phyloP scores from a whole-genome alignment of 192 early-diverging fungal species.

The Phycomyces blakesleeanus region DNA sequence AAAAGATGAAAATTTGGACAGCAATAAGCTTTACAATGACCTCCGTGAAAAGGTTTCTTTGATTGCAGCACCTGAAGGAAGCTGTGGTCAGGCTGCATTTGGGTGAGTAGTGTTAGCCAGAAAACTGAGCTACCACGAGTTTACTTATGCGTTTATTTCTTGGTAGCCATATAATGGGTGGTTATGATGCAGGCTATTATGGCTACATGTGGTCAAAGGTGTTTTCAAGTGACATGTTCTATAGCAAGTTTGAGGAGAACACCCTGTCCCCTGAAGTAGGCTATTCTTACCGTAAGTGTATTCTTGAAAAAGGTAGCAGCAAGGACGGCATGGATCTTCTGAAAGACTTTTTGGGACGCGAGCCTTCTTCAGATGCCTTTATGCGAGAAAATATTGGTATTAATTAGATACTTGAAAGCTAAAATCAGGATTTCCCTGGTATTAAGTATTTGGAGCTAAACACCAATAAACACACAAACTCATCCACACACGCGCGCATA shows the following conservation, averaged over 20 bases:
- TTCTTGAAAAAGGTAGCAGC: slow-evolving; percentile 69
- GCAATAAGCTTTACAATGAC: slow-evolving; percentile 42
- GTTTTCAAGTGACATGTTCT: slow-evolving; percentile 81
- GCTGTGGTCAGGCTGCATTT: slow-evolving; percentile 37
- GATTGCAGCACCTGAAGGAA: slow-evolving; percentile 35
- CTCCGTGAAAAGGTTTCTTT: slow-evolving; percentile 40
- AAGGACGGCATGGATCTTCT: slow-evolving; percentile 71
- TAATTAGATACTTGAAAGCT: slow-evolving; percentile 3
- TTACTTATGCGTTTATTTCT: slow-evolving; percentile 37
- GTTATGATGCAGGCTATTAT: slow-evolving; percentile 74
- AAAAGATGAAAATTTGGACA: slow-evolving; percentile 45
- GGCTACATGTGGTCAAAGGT: slow-evolving; percentile 80
- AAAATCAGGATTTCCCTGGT: neutral
- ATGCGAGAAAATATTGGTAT: slow-evolving; percentile 66
- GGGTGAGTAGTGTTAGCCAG: slow-evolving; percentile 12
- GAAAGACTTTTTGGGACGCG: slow-evolving; percentile 72
- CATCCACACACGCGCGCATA: too few relatives aligned
- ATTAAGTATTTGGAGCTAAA: too few relatives aligned
- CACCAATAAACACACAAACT: too few relatives aligned
- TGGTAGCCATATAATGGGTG: slow-evolving; percentile 72
- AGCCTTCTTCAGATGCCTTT: slow-evolving; percentile 78
- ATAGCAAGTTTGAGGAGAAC: slow-evolving; percentile 61
- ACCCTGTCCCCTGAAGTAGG: slow-evolving; percentile 58
- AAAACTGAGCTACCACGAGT: too few relatives aligned
- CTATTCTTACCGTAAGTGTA: slow-evolving; percentile 67